phyloP scores from a whole-genome alignment of 306 rosid genomes.

The Abrus precatorius region DNA sequence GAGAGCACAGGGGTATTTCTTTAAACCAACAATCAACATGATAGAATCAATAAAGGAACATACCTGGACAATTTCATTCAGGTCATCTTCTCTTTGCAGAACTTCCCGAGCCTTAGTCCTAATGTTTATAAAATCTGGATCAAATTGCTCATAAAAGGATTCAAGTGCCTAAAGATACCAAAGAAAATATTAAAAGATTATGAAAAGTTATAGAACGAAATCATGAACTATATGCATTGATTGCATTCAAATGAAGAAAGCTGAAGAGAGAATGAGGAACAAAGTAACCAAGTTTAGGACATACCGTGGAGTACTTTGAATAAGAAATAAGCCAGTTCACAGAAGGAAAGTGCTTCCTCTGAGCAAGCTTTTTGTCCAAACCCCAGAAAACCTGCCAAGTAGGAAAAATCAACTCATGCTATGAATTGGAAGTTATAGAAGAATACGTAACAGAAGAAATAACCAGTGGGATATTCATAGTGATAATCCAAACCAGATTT shows the following conservation, averaged over 20 bases:
- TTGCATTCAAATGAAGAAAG: constrained; percentile 38
- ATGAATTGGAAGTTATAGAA: constrained; percentile 26
- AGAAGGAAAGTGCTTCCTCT: constrained; percentile 99
- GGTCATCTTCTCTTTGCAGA: constrained; percentile 97
- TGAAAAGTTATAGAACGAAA: constrained; percentile 1
- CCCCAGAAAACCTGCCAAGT: constrained; percentile 96
- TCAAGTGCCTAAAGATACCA: constrained; percentile 81
- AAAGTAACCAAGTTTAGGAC: constrained; percentile 46
- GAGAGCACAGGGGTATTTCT: constrained; percentile 10
- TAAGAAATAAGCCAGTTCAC: constrained; percentile 99
- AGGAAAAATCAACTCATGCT: constrained; percentile 32
- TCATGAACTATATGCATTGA: constrained; percentile 33
- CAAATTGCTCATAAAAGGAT: constrained; percentile 91
- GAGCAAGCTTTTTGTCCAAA: constrained; percentile 98
- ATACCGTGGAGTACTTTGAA: constrained; percentile 91
- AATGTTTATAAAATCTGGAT: constrained; percentile 95
- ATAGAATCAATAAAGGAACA: constrained; percentile 38
- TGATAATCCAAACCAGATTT: constrained; percentile 14
- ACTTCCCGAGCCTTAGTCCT: constrained; percentile 99
- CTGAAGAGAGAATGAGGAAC: constrained; percentile 24
- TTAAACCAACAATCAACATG: constrained; percentile 36
- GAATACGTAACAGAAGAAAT: constrained; percentile 11
- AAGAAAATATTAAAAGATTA: constrained; percentile 11
- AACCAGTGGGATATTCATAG: not conserved
- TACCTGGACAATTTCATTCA: constrained; percentile 98